Evolutionary conservation across 495 filamentous ascomycete species (phyloP).

Genomic region (Aspergillus ostianus): DNA sequence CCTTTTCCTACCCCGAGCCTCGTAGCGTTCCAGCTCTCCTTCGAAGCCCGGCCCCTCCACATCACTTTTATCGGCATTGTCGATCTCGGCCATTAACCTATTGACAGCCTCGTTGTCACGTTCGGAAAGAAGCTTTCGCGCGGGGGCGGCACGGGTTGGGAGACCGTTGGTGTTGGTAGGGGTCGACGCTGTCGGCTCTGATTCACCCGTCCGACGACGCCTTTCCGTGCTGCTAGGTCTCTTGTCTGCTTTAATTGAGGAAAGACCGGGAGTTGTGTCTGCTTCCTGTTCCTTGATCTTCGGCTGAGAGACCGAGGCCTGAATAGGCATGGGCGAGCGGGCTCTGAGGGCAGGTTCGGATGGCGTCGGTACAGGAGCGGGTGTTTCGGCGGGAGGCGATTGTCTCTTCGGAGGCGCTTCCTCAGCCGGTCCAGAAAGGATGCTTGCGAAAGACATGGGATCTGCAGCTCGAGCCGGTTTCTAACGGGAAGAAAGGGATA

Average conservation of each 20-base stretch:
- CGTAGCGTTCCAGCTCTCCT: slow-evolving; percentile 52
- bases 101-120: slow-evolving; percentile 69
- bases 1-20: slow-evolving; percentile 56
- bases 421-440: slow-evolving; percentile 67
- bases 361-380: slow-evolving; percentile 13
- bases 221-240: slow-evolving; percentile 24
- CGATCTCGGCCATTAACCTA: slow-evolving; percentile 62
- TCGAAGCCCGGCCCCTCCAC: slow-evolving; percentile 64
- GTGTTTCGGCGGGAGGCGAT: slow-evolving; percentile 25
- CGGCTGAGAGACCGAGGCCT: slow-evolving; percentile 7
- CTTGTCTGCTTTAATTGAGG: slow-evolving; percentile 29
- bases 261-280: slow-evolving; percentile 13
- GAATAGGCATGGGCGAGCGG: slow-evolving; percentile 14
- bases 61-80: slow-evolving; percentile 64
- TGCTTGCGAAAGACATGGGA: slow-evolving; percentile 90
- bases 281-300: slow-evolving; percentile 8
- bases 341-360: slow-evolving; percentile 21
- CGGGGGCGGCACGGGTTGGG: slow-evolving; percentile 28
- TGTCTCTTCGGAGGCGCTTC: slow-evolving; percentile 49
- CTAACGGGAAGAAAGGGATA: slow-evolving; percentile 29
- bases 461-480: slow-evolving; percentile 67
- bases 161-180: slow-evolving; percentile 43
- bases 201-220: slow-evolving; percentile 40
- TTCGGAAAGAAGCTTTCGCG: slow-evolving; percentile 51
- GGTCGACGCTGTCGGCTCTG: slow-evolving; percentile 41